phyloP scores from a whole-genome alignment of 2,329 filamentous ascomycete genomes.

The Paraphaeosphaeria sporulosa region DNA sequence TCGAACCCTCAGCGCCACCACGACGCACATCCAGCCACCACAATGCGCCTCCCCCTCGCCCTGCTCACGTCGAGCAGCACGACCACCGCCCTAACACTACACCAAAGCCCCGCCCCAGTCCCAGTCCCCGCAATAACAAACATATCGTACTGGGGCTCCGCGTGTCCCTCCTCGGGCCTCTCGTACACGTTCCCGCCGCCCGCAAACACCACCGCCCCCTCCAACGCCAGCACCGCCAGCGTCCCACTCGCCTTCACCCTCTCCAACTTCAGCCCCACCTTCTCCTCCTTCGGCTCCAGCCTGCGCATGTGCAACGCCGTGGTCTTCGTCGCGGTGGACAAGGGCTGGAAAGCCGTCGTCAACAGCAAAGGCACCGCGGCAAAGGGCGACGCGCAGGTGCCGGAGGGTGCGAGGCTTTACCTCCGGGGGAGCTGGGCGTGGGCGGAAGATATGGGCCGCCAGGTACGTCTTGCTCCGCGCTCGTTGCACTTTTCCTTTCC shows the following conservation, averaged over 20 bases:
- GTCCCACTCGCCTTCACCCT: conserved; percentile 20
- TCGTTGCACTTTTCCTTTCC: background rate
- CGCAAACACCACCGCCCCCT: conserved; percentile 11
- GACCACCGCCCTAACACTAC: conserved; percentile 7
- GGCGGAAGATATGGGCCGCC: conserved; percentile 11
- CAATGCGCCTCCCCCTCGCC: conserved; percentile 10
- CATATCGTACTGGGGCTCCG: conserved; percentile 22
- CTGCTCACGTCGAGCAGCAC: conserved; percentile 11
- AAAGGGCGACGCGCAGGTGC: conserved; percentile 15
- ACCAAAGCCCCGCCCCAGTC: conserved; percentile 1
- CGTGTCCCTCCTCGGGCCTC: conserved; percentile 22
- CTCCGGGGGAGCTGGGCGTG: conserved; percentile 20
- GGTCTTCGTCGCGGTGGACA: conserved; percentile 6
- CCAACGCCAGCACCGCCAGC: conserved; percentile 12
- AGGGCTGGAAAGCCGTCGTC: conserved; percentile 18
- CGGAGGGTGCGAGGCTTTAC: conserved; percentile 17
- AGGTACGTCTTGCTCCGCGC: conserved; percentile 13
- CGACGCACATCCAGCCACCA: background rate
- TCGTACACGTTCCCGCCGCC: conserved; percentile 11
- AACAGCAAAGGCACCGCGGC: conserved; percentile 20
- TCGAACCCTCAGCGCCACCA: background rate
- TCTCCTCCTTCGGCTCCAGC: conserved; percentile 22
- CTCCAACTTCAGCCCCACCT: conserved; percentile 18
- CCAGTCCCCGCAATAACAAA: conserved; percentile 13
- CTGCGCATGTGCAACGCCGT: conserved; percentile 25